Percentiles rank a stretch among this genome's conserved stretches.
These are phyloP conservation scores for Daldinia caldariorum DNA, from an alignment of 495 filamentous ascomycete genomes.

Conservation along the genomic window DNA sequence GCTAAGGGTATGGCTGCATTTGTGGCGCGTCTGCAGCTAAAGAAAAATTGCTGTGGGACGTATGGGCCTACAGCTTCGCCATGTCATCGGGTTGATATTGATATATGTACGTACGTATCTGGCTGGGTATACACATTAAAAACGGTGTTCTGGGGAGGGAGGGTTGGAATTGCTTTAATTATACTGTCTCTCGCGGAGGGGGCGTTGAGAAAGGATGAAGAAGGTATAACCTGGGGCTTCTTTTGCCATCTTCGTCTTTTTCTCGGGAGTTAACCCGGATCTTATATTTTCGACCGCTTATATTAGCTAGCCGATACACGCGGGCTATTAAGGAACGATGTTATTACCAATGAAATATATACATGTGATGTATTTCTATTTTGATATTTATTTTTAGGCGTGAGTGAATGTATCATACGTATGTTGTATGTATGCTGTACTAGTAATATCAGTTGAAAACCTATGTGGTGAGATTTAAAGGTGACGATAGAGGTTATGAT, in stretches of 20 bases:
- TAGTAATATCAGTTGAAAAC: no score
- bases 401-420: no score
- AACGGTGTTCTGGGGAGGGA: slow-evolving; percentile 46
- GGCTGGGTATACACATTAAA: slow-evolving; percentile 51
- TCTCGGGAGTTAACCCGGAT: slow-evolving; percentile 23
- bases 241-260: slow-evolving; percentile 25
- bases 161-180: slow-evolving; percentile 16
- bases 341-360: slow-evolving; percentile 11
- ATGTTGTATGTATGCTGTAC: not conserved
- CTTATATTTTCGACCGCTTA: slow-evolving; percentile 40
- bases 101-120: slow-evolving; percentile 47
- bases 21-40: slow-evolving; percentile 39
- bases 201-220: slow-evolving; percentile 41
- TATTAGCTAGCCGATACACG: slow-evolving; percentile 47
- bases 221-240: slow-evolving; percentile 22
- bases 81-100: slow-evolving; percentile 38
- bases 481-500: not conserved
- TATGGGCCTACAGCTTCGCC: slow-evolving; percentile 26
- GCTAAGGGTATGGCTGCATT: slow-evolving; percentile 47
- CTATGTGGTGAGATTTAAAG: not conserved
- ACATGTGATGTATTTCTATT: not conserved
- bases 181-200: slow-evolving; percentile 3
- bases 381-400: no score
- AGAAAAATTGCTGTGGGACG: slow-evolving; percentile 25
- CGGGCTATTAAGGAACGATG: slow-evolving; percentile 23